Percentiles rank a stretch among this genome's conserved stretches.
These are phyloP conservation scores for Musa balbisiana DNA, from an alignment of 202 grass and related monocot genomes.

Conservation along the genomic window DNA sequence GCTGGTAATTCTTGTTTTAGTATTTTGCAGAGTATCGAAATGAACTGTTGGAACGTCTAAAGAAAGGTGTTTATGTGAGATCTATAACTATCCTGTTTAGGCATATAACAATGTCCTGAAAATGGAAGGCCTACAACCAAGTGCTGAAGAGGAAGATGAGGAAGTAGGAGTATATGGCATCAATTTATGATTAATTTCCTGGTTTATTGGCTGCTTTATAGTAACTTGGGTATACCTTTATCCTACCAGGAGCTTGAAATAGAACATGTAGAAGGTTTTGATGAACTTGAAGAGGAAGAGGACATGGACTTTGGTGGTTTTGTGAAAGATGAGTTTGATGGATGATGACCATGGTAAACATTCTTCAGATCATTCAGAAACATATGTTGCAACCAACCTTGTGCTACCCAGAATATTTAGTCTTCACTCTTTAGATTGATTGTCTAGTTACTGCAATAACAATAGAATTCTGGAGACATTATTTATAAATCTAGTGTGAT, in stretches of 20 bases:
- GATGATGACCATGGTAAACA: slow-evolving; percentile 1
- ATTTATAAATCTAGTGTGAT: no score
- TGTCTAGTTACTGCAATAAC: no score
- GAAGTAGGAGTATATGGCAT: slow-evolving; percentile 28
- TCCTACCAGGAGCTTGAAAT: slow-evolving; percentile 46
- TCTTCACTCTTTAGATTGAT: no score
- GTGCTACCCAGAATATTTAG: no score
- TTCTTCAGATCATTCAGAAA: neutral
- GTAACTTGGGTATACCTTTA: slow-evolving; percentile 23
- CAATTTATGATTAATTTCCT: slow-evolving; percentile 4
- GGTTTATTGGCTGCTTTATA: slow-evolving; percentile 1
- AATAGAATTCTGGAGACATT: no score
- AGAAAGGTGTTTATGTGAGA: slow-evolving; percentile 83
- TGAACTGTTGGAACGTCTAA: slow-evolving; percentile 76
- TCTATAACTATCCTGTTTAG: slow-evolving; percentile 49
- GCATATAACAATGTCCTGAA: slow-evolving; percentile 41
- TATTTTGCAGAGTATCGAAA: slow-evolving; percentile 54
- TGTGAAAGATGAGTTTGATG: slow-evolving; percentile 20
- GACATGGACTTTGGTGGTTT: slow-evolving; percentile 66
- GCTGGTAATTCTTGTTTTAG: neutral
- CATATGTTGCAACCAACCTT: neutral
- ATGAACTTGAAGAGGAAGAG: slow-evolving; percentile 48
- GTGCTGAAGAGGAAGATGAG: slow-evolving; percentile 33
- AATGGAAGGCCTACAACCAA: slow-evolving; percentile 27
- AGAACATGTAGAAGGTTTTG: slow-evolving; percentile 68